A percentile compares a stretch with the other conserved stretches of the same genome.
These are phyloP conservation scores for Shiraia bambusicola DNA, from an alignment of 2,329 filamentous ascomycete species.

Conservation along the genomic window DNA sequence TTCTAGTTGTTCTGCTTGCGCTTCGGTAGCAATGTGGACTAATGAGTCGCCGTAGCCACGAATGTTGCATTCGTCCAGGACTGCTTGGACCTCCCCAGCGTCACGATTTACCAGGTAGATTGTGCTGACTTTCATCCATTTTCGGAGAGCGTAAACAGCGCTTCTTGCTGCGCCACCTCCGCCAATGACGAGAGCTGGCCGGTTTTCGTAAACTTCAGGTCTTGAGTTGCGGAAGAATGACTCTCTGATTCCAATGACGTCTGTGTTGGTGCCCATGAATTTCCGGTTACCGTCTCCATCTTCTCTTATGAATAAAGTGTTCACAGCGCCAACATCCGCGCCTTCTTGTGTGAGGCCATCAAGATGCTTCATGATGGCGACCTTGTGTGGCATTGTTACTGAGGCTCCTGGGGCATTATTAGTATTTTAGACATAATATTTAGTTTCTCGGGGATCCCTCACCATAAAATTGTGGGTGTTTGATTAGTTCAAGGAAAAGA, in stretches of 20 bases:
- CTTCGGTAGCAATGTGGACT: slow-evolving; percentile 61
- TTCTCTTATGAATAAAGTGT: slow-evolving; percentile 70
- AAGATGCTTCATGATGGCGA: slow-evolving; percentile 71
- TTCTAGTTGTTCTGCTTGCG: slow-evolving; percentile 61
- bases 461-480: slow-evolving; percentile 64
- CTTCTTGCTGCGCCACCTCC: slow-evolving; percentile 77
- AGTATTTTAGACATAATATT: background rate
- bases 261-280: slow-evolving; percentile 77
- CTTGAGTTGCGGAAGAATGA: slow-evolving; percentile 58
- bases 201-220: slow-evolving; percentile 55
- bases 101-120: slow-evolving; percentile 79
- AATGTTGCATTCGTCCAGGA: slow-evolving; percentile 63
- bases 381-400: slow-evolving; percentile 84
- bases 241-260: slow-evolving; percentile 76
- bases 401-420: slow-evolving; percentile 57
- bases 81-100: slow-evolving; percentile 63
- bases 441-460: slow-evolving; percentile 18
- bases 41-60: slow-evolving; percentile 63
- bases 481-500: slow-evolving; percentile 52
- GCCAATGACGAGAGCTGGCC: slow-evolving; percentile 72
- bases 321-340: slow-evolving; percentile 72
- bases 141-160: slow-evolving; percentile 72
- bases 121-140: slow-evolving; percentile 65
- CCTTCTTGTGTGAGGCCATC: slow-evolving; percentile 74
- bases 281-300: slow-evolving; percentile 51